These are phyloP conservation scores for Candida alai DNA, from an alignment of 805 yeast genomes.

Conservation along the genomic window DNA sequence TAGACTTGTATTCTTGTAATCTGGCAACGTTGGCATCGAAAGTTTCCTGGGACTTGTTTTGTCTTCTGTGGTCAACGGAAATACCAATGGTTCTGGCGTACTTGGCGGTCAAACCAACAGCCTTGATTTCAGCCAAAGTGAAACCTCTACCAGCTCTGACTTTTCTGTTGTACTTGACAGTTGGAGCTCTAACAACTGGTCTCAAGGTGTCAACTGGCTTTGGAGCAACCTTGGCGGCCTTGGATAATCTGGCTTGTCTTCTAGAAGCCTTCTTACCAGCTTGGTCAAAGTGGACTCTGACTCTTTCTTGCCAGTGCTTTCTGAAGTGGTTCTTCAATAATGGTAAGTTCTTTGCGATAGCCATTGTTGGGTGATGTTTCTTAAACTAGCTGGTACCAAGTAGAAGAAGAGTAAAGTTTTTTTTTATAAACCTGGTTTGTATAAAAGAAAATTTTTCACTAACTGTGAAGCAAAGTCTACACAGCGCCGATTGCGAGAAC, in stretches of 20 bases:
- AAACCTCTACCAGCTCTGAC: conserved; percentile 99
- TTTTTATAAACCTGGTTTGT: conserved; percentile 2
- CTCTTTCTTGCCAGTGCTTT: conserved; percentile 99
- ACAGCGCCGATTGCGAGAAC: too few species aligned
- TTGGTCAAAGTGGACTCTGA: conserved; percentile 99
- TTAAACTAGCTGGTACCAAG: too few species aligned
- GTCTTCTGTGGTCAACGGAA: conserved; percentile 99
- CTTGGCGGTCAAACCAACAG: conserved; percentile 86
- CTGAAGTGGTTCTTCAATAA: conserved; percentile 99
- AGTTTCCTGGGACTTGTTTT: conserved; percentile 94
- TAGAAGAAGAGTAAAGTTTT: conserved; percentile 3
- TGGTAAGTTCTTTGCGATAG: conserved; percentile 98
- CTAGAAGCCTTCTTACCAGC: conserved; percentile 99
- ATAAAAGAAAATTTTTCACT: conserved; percentile 2
- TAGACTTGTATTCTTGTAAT: conserved; percentile 93
- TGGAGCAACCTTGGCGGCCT: conserved; percentile 96
- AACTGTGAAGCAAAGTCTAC: too few species aligned
- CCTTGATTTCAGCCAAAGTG: conserved; percentile 96
- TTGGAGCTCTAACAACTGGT: conserved; percentile 98
- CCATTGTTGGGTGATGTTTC: conserved; percentile 41
- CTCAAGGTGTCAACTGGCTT: conserved; percentile 94
- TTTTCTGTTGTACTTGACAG: conserved; percentile 98
- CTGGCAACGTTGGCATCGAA: conserved; percentile 93
- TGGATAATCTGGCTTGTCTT: conserved; percentile 89
- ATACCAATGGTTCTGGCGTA: conserved; percentile 98